Evolutionary conservation across 495 filamentous ascomycete species (phyloP).

Genomic region (Achaetomiella virescens): DNA sequence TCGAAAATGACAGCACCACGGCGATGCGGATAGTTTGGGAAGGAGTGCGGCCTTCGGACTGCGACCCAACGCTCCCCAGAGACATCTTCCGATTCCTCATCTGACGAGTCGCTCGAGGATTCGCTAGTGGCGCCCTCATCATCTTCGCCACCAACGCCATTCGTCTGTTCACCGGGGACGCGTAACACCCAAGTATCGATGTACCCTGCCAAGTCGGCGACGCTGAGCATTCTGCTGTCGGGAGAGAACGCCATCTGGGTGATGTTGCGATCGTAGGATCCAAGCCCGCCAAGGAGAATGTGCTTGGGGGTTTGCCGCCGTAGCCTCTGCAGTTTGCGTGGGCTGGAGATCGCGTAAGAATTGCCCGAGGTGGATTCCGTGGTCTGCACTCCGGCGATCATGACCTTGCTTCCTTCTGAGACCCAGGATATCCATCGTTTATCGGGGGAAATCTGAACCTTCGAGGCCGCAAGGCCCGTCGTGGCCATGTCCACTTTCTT

Average conservation of each 20-base stretch:
- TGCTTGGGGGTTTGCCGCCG: slow-evolving; percentile 49
- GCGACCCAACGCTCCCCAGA: slow-evolving; percentile 55
- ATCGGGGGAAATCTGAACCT: slow-evolving; percentile 65
- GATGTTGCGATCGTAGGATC: slow-evolving; percentile 72
- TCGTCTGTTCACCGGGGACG: slow-evolving; percentile 35
- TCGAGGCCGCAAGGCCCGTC: slow-evolving; percentile 54
- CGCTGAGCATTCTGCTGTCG: slow-evolving; percentile 70
- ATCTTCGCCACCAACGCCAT: slow-evolving; percentile 20
- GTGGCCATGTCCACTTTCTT: slow-evolving; percentile 24
- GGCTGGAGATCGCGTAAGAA: slow-evolving; percentile 42
- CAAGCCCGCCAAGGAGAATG: slow-evolving; percentile 60
- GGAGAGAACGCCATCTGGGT: slow-evolving; percentile 71
- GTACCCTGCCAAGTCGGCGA: slow-evolving; percentile 75
- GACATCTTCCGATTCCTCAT: slow-evolving; percentile 26
- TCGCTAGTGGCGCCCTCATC: slow-evolving; percentile 24
- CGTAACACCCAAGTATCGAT: slow-evolving; percentile 79
- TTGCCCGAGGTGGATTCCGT: slow-evolving; percentile 31
- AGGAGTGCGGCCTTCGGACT: slow-evolving; percentile 63
- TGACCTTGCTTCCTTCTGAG: slow-evolving; percentile 74
- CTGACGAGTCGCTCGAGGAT: slow-evolving; percentile 26
- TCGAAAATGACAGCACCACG: slow-evolving; percentile 60
- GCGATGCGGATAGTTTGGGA: slow-evolving; percentile 64
- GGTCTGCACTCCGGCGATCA: slow-evolving; percentile 55
- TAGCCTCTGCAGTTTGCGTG: slow-evolving; percentile 52
- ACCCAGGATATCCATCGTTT: slow-evolving; percentile 73